A percentile compares a stretch with the other conserved stretches of the same genome.
Conservation (phyloP, 2,329 filamentous ascomycete species). For the Neofusicoccum laricinum region DNA sequence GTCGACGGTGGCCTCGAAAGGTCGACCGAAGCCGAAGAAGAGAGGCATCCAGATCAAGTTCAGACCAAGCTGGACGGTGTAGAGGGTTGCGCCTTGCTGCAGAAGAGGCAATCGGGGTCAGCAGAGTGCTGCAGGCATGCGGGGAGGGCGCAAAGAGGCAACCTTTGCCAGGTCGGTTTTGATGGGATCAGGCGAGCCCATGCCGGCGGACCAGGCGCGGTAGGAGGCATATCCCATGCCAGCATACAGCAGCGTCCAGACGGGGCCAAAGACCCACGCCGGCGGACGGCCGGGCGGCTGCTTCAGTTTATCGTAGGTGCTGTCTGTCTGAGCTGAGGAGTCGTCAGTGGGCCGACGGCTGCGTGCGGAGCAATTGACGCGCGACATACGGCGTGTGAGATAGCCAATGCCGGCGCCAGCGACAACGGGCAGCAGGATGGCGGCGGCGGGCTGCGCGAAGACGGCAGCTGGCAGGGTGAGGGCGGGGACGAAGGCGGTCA, state of each 20-base stretch:
- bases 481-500: constrained; percentile 78
- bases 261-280: constrained; percentile 56
- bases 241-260: constrained; percentile 58
- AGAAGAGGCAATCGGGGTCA: neutral
- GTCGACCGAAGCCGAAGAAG: constrained; percentile 77
- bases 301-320: constrained; percentile 63
- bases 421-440: constrained; percentile 72
- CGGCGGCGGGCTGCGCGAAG: constrained; percentile 69
- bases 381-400: constrained; percentile 59
- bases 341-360: constrained; percentile 12
- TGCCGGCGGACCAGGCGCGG: constrained; percentile 65
- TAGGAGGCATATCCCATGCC: constrained; percentile 89
- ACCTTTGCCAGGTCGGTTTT: constrained; percentile 60
- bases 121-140: neutral
- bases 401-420: constrained; percentile 73
- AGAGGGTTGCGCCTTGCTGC: constrained; percentile 68
- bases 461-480: constrained; percentile 70
- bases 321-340: constrained; percentile 54
- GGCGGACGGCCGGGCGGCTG: constrained; percentile 61
- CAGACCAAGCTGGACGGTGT: constrained; percentile 79
- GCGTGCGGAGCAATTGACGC: neutral
- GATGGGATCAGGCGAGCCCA: constrained; percentile 48
- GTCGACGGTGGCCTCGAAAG: constrained; percentile 71
- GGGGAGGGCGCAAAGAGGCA: neutral
- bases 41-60: constrained; percentile 91